phyloP scores from a whole-genome alignment of 768 basidiomycete genomes.

The Serendipita sp. region DNA sequence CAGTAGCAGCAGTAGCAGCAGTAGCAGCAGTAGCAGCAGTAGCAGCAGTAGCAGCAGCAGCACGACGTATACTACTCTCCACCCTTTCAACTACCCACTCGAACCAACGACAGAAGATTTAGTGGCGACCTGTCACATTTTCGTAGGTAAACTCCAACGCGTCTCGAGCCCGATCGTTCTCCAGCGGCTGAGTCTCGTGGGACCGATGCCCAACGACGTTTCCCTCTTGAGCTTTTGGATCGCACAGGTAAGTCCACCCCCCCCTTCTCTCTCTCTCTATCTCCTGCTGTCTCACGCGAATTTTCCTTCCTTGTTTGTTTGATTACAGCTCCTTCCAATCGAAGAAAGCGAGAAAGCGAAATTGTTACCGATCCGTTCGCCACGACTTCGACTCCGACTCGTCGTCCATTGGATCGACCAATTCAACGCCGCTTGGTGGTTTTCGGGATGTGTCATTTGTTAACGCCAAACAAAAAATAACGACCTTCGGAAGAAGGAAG shows the following conservation, averaged over 20 bases:
- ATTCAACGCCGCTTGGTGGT: conserved; percentile 23
- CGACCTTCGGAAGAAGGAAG: too few species aligned
- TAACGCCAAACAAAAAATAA: neutral
- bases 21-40: neutral
- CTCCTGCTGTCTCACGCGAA: neutral
- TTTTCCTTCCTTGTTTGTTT: too few species aligned
- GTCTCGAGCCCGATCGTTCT: conserved; percentile 89
- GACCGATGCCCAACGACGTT: conserved; percentile 59
- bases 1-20: neutral
- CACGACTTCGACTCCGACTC: conserved; percentile 62
- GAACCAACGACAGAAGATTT: conserved; percentile 36
- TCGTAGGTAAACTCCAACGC: conserved; percentile 41
- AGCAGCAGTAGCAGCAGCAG: neutral
- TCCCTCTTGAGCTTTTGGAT: conserved; percentile 78
- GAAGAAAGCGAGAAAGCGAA: conserved; percentile 82
- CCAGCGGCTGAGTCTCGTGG: conserved; percentile 65
- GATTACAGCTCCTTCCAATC: conserved; percentile 61
- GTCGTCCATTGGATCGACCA: conserved; percentile 93
- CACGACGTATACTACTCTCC: neutral
- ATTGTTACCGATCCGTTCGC: conserved; percentile 63
- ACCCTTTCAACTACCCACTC: conserved; percentile 5
- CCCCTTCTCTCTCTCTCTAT: neutral
- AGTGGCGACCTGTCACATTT: conserved; percentile 39
- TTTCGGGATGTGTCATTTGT: neutral
- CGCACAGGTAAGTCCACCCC: conserved; percentile 36